Conservation (phyloP, 805 yeast genomes). For the Kazachstania africana region DNA sequence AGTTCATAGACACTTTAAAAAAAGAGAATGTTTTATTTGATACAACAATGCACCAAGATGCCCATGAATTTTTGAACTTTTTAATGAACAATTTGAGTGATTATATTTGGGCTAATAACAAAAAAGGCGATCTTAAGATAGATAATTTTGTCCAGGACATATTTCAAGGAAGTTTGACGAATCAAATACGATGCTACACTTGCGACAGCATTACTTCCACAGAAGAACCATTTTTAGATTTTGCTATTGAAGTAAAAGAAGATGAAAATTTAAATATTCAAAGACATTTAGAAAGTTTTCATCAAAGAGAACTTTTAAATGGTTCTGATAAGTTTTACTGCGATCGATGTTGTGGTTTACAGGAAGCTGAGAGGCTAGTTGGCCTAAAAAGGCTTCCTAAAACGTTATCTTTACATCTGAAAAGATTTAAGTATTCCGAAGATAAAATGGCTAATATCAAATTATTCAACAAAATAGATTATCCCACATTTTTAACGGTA, state of each 20-base stretch:
- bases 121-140: slow-evolving; percentile 1
- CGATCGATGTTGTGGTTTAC: slow-evolving; percentile 78
- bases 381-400: slow-evolving; percentile 70
- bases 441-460: slow-evolving; percentile 68
- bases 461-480: slow-evolving; percentile 72
- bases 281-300: slow-evolving; percentile 32
- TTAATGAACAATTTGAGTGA: slow-evolving; percentile 65
- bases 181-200: slow-evolving; percentile 81
- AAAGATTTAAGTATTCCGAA: slow-evolving; percentile 86
- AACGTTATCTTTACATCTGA: slow-evolving; percentile 69
- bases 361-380: slow-evolving; percentile 88
- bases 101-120: slow-evolving; percentile 24
- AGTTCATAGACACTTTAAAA: slow-evolving; percentile 64
- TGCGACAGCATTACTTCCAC: slow-evolving; percentile 76
- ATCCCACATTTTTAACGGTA: slow-evolving; percentile 62
- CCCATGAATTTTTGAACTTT: slow-evolving; percentile 90
- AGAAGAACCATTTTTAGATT: slow-evolving; percentile 77
- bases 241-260: slow-evolving; percentile 76
- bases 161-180: slow-evolving; percentile 77
- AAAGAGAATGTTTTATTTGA: slow-evolving; percentile 76
- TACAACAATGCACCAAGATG: slow-evolving; percentile 94
- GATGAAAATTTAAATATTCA: slow-evolving; percentile 65
- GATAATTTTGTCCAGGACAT: slow-evolving; percentile 49
- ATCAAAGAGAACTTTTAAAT: slow-evolving; percentile 72
- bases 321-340: slow-evolving; percentile 89